These are phyloP conservation scores for Cryptosporidium ryanae DNA, from an alignment of 169 alveolate genomes.

Conservation along the genomic window DNA sequence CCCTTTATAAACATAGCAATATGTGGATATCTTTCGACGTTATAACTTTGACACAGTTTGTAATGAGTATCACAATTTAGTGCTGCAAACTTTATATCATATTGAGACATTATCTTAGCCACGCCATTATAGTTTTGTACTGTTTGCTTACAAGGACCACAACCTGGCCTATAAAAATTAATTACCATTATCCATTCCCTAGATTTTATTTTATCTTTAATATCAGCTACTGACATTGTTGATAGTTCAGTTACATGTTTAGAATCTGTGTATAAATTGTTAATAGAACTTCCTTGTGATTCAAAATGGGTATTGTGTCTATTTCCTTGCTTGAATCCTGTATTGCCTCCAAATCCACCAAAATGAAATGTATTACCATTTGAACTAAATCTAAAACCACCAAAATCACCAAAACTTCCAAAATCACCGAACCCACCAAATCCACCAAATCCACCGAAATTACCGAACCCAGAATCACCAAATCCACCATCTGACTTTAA, in stretches of 20 bases:
- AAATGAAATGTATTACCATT: constrained; percentile 77
- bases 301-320: constrained; percentile 38
- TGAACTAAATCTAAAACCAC: constrained; percentile 73
- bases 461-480: constrained; percentile 77
- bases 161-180: constrained; percentile 82
- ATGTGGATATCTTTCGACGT: constrained; percentile 79
- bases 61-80: constrained; percentile 85
- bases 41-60: constrained; percentile 86
- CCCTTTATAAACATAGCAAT: constrained; percentile 63
- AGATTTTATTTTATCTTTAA: constrained; percentile 48
- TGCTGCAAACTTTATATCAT: constrained; percentile 83
- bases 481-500: constrained; percentile 77
- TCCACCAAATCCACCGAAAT: constrained; percentile 82
- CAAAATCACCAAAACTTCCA: constrained; percentile 81
- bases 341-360: constrained; percentile 75
- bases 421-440: constrained; percentile 85
- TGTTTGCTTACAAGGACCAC: constrained; percentile 82
- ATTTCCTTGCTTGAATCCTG: constrained; percentile 19
- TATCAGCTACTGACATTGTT: constrained; percentile 38
- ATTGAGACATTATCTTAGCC: constrained; percentile 84
- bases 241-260: constrained; percentile 50
- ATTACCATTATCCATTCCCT: constrained; percentile 77
- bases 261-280: constrained; percentile 43
- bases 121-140: constrained; percentile 80
- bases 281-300: constrained; percentile 31